phyloP scores from a whole-genome alignment of 2,329 filamentous ascomycete genomes.

The Paecilomyces dactylethromorphus region DNA sequence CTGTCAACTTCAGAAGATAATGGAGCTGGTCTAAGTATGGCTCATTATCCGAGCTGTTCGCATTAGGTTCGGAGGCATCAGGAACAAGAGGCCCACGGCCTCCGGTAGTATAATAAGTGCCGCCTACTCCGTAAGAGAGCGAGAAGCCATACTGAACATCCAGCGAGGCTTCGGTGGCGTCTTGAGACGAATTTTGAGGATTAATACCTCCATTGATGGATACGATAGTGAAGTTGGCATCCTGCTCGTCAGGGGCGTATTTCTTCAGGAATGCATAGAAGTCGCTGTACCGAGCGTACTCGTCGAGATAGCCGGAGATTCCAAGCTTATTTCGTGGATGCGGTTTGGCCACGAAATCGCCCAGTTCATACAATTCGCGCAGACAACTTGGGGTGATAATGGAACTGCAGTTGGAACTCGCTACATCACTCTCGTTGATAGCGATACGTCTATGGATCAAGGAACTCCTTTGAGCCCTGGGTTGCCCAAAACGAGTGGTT shows the following conservation, averaged over 20 bases:
- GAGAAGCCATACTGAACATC: conserved; percentile 57
- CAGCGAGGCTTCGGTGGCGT: conserved; percentile 55
- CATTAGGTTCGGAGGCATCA: conserved; percentile 37
- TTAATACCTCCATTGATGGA: conserved; percentile 53
- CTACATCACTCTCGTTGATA: conserved; percentile 9
- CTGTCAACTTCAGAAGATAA: conserved; percentile 51
- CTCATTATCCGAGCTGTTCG: conserved; percentile 50
- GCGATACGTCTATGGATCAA: conserved; percentile 16
- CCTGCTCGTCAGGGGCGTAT: conserved; percentile 47
- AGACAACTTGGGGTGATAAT: conserved; percentile 45
- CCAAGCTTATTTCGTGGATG: conserved; percentile 35
- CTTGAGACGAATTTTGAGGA: conserved; percentile 36
- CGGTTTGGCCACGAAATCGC: conserved; percentile 31
- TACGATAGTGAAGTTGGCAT: conserved; percentile 51
- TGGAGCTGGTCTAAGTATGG: conserved; percentile 60
- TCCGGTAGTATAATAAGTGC: conserved; percentile 55
- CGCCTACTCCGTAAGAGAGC: conserved; percentile 48
- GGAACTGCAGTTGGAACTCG: conserved; percentile 29
- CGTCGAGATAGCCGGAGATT: conserved; percentile 44
- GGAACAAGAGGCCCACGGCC: conserved; percentile 49
- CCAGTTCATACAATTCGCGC: conserved; percentile 43
- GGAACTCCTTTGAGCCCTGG: conserved; percentile 36
- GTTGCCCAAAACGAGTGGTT: conserved; percentile 55
- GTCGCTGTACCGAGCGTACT: conserved; percentile 49
- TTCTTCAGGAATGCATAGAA: conserved; percentile 50